These are phyloP conservation scores for Saksenaea vasiformis DNA, from an alignment of 371 early-diverging fungal species.

Conservation along the genomic window DNA sequence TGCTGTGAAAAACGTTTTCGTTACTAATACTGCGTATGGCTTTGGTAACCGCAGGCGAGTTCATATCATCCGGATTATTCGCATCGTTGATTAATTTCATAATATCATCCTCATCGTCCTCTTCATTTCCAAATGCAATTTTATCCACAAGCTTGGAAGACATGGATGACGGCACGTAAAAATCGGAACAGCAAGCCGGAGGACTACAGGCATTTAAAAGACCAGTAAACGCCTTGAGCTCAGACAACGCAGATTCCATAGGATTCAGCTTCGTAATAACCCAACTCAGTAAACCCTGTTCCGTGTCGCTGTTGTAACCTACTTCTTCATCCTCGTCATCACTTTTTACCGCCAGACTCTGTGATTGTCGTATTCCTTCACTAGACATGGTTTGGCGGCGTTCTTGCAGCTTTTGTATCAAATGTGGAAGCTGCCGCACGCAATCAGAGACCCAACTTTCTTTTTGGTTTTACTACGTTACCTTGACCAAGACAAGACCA, in stretches of 20 bases:
- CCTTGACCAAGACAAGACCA: conserved; percentile 44
- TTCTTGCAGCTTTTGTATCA: conserved; percentile 22
- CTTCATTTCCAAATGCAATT: conserved; percentile 21
- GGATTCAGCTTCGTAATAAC: conserved; percentile 29
- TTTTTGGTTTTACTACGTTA: conserved; percentile 11
- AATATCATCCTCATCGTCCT: conserved; percentile 41
- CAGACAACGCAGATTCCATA: conserved; percentile 39
- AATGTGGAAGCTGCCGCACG: conserved; percentile 10
- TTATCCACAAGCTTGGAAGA: conserved; percentile 25
- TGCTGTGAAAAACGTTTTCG: conserved; percentile 38
- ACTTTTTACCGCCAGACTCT: not conserved
- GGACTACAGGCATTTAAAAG: conserved; percentile 49
- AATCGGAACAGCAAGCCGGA: conserved; percentile 30
- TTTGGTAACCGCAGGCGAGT: conserved; percentile 28
- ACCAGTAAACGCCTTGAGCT: conserved; percentile 46
- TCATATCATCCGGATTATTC: conserved; percentile 26
- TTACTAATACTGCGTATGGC: conserved; percentile 30
- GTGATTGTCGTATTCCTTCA: not conserved
- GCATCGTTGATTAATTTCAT: conserved; percentile 48
- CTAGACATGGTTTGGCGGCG: conserved; percentile 9
- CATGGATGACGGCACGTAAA: conserved; percentile 30
- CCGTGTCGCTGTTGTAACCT: not conserved
- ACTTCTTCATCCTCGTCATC: conserved; percentile 19
- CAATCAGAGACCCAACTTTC: not conserved
- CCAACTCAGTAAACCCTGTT: not conserved